Base-by-base conservation (phyloP, 331 rosid genomes). In the Rosa hybrid region DNA sequence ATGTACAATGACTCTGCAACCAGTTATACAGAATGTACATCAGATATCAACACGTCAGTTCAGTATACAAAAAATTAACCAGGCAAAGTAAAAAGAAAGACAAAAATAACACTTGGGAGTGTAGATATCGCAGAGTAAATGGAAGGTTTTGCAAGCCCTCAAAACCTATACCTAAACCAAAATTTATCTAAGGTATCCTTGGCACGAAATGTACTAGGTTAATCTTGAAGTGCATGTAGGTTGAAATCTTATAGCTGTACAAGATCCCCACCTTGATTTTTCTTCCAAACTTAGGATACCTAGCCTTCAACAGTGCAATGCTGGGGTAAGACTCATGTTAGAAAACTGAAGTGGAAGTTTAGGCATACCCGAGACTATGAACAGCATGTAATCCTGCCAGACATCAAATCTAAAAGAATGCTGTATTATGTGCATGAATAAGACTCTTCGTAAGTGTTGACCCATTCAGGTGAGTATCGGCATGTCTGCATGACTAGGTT, bases 1-100 rank as follows among this genome's bases (percentile, higher is more conserved):
- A 90, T 89, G 84, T 91, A 89, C 89, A 78, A 76, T 25, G 81
- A 75, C 79, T 83, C 98, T 93, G 97, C 94, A 90, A 83, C 76
- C 85, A 83, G 83, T 73, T 27, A 73, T 27, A 74, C 74, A 25
- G n/a, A 81, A 48, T 81, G 64, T 59, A n/a, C 62, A 81, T 92
- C 79, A 88, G 86, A 34, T 27, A 81, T 80, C 69, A 60, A 78
- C 71, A 41, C 56, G 63, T 16, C 30, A 44, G 23, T 74, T 25
- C 60, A 42, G 59, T 69, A 49, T 48, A 77, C 77, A 59, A 53
- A 25, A 74, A 69, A 20, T 3, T 53, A n/a, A 12, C 72, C 78
- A 62, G 48, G 68, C 72, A 72, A 80, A 41, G 49, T 10, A 14
- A 10, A 63, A 7, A 7, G 78, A 74, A 59, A 18, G 65, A 41